Percentiles rank a stretch among this genome's conserved stretches.
Conservation (phyloP, 768 basidiomycete genomes). For the Mycena vitilis region DNA sequence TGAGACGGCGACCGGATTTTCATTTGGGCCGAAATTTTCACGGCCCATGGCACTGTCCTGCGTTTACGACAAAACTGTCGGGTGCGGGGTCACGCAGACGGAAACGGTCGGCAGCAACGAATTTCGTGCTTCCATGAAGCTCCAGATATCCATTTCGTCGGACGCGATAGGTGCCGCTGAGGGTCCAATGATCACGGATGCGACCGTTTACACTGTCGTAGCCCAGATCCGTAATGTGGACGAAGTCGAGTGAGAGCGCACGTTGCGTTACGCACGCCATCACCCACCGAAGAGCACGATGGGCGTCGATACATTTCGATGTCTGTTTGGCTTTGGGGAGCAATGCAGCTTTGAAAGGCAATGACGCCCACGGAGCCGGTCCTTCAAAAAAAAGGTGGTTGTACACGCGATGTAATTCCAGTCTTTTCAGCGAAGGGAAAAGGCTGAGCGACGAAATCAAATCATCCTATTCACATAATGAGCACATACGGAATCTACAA, state of each 20-base stretch:
- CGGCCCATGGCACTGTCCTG: too few relatives aligned
- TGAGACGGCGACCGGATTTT: too few relatives aligned
- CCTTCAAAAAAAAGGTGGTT: constrained; percentile 7
- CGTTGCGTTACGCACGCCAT: background rate
- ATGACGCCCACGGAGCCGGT: background rate
- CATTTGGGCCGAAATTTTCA: too few relatives aligned
- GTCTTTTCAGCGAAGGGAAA: constrained; percentile 10
- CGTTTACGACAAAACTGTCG: too few relatives aligned
- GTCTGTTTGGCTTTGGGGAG: too few relatives aligned
- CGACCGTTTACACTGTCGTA: background rate
- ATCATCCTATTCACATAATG: background rate
- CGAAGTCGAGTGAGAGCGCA: background rate
- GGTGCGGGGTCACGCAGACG: too few relatives aligned
- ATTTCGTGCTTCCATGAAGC: background rate
- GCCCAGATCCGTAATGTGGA: constrained; percentile 17
- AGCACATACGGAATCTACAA: background rate
- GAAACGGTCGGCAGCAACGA: background rate
- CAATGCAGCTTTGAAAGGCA: background rate
- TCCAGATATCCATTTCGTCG: background rate
- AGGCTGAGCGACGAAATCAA: constrained; percentile 5
- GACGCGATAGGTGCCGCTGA: constrained; percentile 8
- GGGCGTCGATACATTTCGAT: constrained; percentile 1
- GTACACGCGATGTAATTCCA: constrained; percentile 6
- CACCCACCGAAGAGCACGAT: constrained; percentile 17
- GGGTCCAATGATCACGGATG: background rate